phyloP scores from a whole-genome alignment of 2,329 filamentous ascomycete genomes.

The Biscogniauxia sp. region DNA sequence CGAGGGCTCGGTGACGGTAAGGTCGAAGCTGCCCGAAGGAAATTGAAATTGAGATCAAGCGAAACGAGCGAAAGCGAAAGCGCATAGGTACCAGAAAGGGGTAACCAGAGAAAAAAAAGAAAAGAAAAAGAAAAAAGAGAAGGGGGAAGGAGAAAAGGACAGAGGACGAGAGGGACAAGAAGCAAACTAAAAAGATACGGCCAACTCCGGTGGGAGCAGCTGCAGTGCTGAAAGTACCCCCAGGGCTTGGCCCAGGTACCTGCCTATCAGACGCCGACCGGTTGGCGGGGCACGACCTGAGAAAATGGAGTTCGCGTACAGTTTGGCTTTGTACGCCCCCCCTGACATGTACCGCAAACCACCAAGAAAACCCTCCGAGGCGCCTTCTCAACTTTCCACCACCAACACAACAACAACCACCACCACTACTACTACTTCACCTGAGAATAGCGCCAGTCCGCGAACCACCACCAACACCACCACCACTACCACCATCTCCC shows the following conservation, averaged over 20 bases:
- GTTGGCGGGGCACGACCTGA: background rate
- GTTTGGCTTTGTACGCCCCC: constrained; percentile 21
- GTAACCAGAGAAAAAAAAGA: background rate
- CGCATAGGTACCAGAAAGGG: background rate
- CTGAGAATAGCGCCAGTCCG: background rate
- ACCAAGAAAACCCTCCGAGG: background rate
- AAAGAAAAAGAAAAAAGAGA: constrained; percentile 1
- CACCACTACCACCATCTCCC: constrained; percentile 11
- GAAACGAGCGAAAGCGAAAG: background rate
- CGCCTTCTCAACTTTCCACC: background rate
- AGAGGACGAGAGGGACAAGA: constrained; percentile 1
- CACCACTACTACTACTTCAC: constrained; percentile 4
- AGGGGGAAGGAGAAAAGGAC: constrained; percentile 1
- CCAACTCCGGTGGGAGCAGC: background rate
- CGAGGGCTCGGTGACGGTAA: background rate
- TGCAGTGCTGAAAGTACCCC: background rate
- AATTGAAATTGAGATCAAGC: background rate
- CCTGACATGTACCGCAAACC: constrained; percentile 12
- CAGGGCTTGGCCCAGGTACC: background rate
- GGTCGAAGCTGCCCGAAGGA: background rate
- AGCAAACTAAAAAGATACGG: constrained; percentile 2
- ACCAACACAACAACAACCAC: constrained; percentile 1
- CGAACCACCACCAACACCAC: constrained; percentile 5
- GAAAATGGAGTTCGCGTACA: constrained; percentile 27
- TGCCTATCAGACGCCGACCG: background rate